Evolutionary conservation across 2,329 filamentous ascomycete genomes (phyloP), one percentile per base, ranked within the genome.

Genomic region (Fusarium chaquense): DNA sequence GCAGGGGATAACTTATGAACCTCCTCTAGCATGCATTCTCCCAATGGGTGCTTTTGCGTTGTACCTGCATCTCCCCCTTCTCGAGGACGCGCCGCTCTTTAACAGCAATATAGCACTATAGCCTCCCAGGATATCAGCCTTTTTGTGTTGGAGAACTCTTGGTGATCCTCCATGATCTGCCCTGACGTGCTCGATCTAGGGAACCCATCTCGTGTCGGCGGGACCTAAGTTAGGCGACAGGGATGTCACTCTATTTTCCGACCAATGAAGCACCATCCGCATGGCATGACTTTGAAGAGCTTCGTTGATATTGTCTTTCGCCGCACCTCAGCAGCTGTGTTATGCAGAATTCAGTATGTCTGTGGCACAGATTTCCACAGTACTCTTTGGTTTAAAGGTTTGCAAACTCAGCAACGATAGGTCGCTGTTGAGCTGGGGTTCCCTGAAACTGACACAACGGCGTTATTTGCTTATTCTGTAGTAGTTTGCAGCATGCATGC

Each of bases 361-460:
- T 50, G 28, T 47, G 41, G 41, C 46, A 45, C 28, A 58, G 40
- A 35, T 18, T 5, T 18, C 33, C 33, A 11, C 20, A 24, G 30
- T 12, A n/a, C 5, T 30, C 44, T 28, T 10, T 13, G 20, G 33
- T 35, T 36, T 15, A 52, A 28, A 53, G 44, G 16, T 24, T 12
- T 61, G 36, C 55, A 38, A 52, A 50, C 22, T 44, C n/a, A 40
- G 26, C 46, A 51, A 43, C 33, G 51, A 35, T 40, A 47, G 51
- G 43, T 54, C 59, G 64, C 67, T 58, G 56, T 58, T 32, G 41
- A 50, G 45, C 58, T 55, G 47, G 67, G 69, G 64, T 57, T 74
- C 47, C 65, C 69, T 65, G 67, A 69, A 73, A 66, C 71, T 70
- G 62, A 66, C 50, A 72, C 71, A 47, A 53, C 69, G 62, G 71